phyloP scores from a whole-genome alignment of 768 basidiomycete species.

The Termitomyces sp. region DNA sequence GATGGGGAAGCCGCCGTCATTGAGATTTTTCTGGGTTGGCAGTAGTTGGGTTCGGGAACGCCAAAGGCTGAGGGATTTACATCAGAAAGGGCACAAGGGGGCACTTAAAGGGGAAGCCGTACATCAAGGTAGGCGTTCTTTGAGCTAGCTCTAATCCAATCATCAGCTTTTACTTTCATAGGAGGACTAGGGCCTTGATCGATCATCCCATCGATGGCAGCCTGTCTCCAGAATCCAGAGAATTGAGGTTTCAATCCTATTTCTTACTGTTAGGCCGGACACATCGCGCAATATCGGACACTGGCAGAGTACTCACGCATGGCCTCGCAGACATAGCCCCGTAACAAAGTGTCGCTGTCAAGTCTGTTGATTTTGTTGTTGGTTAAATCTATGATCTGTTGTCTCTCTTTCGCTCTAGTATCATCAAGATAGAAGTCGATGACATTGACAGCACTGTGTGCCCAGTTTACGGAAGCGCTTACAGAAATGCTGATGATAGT shows the following conservation, averaged over 20 bases:
- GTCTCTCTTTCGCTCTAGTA: constrained; percentile 22
- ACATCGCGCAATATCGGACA: neutral
- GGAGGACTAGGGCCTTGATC: constrained; percentile 31
- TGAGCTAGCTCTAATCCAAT: constrained; percentile 37
- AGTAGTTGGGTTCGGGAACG: constrained; percentile 37
- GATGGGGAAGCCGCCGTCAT: constrained; percentile 36
- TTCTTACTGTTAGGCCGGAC: neutral
- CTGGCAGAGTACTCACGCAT: constrained; percentile 41
- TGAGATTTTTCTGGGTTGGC: constrained; percentile 34
- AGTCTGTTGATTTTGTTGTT: constrained; percentile 27
- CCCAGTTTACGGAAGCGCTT: neutral
- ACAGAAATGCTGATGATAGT: neutral
- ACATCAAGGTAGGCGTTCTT: constrained; percentile 43
- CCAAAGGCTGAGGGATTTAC: constrained; percentile 21
- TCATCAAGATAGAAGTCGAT: constrained; percentile 53
- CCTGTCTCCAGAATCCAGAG: constrained; percentile 1
- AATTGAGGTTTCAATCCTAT: constrained; percentile 1
- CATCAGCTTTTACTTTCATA: constrained; percentile 34
- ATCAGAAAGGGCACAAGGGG: neutral
- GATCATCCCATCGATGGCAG: constrained; percentile 18
- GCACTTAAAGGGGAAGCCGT: neutral
- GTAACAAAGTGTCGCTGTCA: constrained; percentile 31
- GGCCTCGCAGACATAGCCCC: constrained; percentile 49
- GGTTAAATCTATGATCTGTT: neutral
- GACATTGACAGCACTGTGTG: constrained; percentile 36